A percentile compares a stretch with the other conserved stretches of the same genome.
phyloP scores from a whole-genome alignment of 768 basidiomycete species.

The Amanita thiersii region DNA sequence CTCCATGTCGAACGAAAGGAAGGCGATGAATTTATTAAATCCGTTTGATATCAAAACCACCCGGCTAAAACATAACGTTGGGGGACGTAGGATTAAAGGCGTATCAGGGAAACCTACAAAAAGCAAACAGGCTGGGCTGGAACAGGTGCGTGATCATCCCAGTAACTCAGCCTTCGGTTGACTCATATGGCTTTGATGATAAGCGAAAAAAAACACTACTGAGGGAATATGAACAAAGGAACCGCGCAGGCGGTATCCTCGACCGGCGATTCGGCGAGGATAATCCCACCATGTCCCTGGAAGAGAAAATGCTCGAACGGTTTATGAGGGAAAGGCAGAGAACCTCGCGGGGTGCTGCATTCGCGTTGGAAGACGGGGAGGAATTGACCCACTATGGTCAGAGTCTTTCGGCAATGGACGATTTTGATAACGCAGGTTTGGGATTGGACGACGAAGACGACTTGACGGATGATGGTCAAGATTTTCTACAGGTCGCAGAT shows the following conservation, averaged over 20 bases:
- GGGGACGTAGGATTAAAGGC: slow-evolving; percentile 81
- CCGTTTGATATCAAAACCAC: slow-evolving; percentile 93
- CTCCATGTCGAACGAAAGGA: too few relatives aligned
- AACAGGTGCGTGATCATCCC: slow-evolving; percentile 50
- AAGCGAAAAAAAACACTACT: slow-evolving; percentile 84
- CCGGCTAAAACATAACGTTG: slow-evolving; percentile 88
- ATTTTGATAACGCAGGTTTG: slow-evolving; percentile 69
- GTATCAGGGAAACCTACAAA: slow-evolving; percentile 75
- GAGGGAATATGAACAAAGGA: slow-evolving; percentile 79
- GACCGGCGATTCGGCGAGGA: slow-evolving; percentile 97
- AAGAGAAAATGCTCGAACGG: slow-evolving; percentile 95
- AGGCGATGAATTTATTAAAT: slow-evolving; percentile 81
- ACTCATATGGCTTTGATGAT: slow-evolving; percentile 8
- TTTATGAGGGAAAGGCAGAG: slow-evolving; percentile 89
- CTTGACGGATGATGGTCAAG: slow-evolving; percentile 38
- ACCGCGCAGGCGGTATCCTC: slow-evolving; percentile 79
- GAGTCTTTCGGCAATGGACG: slow-evolving; percentile 76
- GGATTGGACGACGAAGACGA: slow-evolving; percentile 54
- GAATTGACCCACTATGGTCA: slow-evolving; percentile 90
- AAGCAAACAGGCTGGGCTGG: slow-evolving; percentile 85
- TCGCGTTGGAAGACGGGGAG: slow-evolving; percentile 89
- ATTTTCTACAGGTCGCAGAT: slow-evolving; percentile 67
- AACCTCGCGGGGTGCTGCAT: slow-evolving; percentile 62
- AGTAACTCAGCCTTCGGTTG: not conserved
- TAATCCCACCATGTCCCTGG: slow-evolving; percentile 84